Percentiles rank a stretch among this genome's conserved stretches.
Conservation (phyloP, 179 eudicot genomes). For the Pouteria campechiana region DNA sequence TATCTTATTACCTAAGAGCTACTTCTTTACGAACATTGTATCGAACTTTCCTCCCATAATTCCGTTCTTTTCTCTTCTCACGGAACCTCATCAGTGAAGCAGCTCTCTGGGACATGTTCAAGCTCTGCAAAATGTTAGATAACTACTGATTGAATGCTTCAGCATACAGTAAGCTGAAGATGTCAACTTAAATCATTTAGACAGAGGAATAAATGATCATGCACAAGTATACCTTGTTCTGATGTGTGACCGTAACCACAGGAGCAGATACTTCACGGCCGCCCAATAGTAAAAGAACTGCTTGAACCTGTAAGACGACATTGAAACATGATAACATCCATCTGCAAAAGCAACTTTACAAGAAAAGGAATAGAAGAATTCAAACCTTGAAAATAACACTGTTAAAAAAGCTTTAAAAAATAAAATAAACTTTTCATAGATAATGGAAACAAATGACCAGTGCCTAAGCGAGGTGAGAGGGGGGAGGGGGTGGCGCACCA, state of each 20-base stretch:
- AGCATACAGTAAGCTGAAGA: too few relatives aligned
- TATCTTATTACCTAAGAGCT: slow-evolving; percentile 73
- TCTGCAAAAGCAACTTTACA: too few relatives aligned
- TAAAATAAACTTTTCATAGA: too few relatives aligned
- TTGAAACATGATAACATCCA: too few relatives aligned
- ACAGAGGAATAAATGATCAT: not conserved
- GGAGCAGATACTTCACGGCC: slow-evolving; percentile 26
- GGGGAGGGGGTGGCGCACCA: too few relatives aligned
- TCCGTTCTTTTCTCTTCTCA: slow-evolving; percentile 61
- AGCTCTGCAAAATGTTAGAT: slow-evolving; percentile 13
- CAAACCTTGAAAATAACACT: too few relatives aligned
- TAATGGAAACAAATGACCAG: too few relatives aligned
- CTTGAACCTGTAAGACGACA: slow-evolving; percentile 51
- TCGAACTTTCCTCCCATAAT: slow-evolving; percentile 66
- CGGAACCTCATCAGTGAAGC: slow-evolving; percentile 59
- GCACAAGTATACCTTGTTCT: slow-evolving; percentile 16
- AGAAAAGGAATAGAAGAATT: too few relatives aligned
- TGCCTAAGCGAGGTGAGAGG: too few relatives aligned
- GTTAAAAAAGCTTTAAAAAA: too few relatives aligned
- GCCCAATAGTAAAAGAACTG: slow-evolving; percentile 38
- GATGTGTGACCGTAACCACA: slow-evolving; percentile 18
- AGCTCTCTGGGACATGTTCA: too few relatives aligned
- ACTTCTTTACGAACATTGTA: slow-evolving; percentile 75
- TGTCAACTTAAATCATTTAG: too few relatives aligned
- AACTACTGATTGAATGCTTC: slow-evolving; percentile 6